Percentiles rank a stretch among this genome's conserved stretches.
Conservation (phyloP, 108 stramenopile species). For the Fragilaria crotonensis region DNA sequence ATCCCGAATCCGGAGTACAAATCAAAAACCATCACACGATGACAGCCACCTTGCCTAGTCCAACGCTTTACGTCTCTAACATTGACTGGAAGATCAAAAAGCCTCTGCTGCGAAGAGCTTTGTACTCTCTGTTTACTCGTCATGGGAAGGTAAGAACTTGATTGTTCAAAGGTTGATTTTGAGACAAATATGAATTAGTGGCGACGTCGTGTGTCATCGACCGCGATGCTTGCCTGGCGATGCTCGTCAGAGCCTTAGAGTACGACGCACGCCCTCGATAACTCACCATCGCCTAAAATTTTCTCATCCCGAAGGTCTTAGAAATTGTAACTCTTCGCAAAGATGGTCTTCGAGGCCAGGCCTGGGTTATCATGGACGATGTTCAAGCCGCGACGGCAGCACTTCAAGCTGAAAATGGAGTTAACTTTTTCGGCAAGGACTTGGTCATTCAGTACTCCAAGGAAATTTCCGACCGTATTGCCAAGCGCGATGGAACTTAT, state of each 20-base stretch:
- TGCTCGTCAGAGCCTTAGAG: no score
- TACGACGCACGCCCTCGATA: no score
- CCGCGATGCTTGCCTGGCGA: conserved; percentile 31
- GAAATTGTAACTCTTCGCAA: conserved; percentile 76
- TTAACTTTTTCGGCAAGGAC: conserved; percentile 87
- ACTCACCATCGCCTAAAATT: not conserved
- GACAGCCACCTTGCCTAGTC: conserved; percentile 32
- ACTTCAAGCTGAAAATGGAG: conserved; percentile 80
- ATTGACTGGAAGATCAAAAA: conserved; percentile 97
- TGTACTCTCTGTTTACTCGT: conserved; percentile 88
- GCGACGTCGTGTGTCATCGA: conserved; percentile 1
- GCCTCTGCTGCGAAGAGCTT: conserved; percentile 78
- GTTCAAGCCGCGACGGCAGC: conserved; percentile 86
- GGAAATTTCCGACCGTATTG: conserved; percentile 79
- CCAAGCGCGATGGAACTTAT: conserved; percentile 83
- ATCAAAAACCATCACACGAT: no score
- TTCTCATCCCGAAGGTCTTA: conserved; percentile 26
- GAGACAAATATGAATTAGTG: not conserved
- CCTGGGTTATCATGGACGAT: conserved; percentile 90
- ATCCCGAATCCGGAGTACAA: no score
- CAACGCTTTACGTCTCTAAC: conserved; percentile 92
- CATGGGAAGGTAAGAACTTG: conserved; percentile 74
- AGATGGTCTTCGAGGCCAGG: conserved; percentile 82
- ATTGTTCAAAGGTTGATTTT: conserved; percentile 4
- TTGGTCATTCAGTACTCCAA: conserved; percentile 83